Evolutionary conservation across 768 basidiomycete genomes (phyloP).

Genomic region (Cystofilobasidium bisporidii): DNA sequence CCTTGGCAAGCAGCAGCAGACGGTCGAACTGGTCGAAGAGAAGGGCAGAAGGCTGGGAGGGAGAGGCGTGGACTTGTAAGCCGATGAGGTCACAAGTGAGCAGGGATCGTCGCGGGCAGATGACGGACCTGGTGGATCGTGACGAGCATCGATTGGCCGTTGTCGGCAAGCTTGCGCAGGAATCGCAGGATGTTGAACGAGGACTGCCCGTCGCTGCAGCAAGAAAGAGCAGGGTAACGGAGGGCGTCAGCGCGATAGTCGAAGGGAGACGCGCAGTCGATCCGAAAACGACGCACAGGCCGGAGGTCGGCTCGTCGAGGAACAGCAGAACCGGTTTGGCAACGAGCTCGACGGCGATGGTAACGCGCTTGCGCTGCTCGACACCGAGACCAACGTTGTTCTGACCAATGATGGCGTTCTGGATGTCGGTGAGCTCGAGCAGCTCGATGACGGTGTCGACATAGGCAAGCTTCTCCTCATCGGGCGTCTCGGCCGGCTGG

Average conservation of each 20-base stretch:
- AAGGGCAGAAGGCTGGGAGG: conserved; percentile 60
- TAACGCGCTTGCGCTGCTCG: conserved; percentile 32
- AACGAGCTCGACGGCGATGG: conserved; percentile 43
- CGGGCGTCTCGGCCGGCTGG: conserved; percentile 40
- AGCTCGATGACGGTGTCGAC: conserved; percentile 11
- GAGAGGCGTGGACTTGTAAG: conserved; percentile 34
- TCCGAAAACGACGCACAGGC: conserved; percentile 34
- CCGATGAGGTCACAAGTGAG: conserved; percentile 45
- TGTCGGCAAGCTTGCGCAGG: conserved; percentile 62
- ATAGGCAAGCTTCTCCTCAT: conserved; percentile 45
- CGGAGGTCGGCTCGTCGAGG: conserved; percentile 45
- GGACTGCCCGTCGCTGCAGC: conserved; percentile 57
- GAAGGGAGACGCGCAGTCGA: no score
- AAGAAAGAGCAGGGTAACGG: no score
- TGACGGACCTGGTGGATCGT: conserved; percentile 48
- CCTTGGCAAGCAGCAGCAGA: conserved; percentile 63
- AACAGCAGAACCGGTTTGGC: conserved; percentile 44
- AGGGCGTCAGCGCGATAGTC: no score
- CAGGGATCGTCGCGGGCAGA: conserved; percentile 32
- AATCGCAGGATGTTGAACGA: conserved; percentile 69
- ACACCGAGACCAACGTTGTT: conserved; percentile 36
- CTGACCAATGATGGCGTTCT: not conserved
- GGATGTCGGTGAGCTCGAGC: conserved; percentile 8
- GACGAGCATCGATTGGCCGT: conserved; percentile 75
- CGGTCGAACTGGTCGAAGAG: conserved; percentile 76